These are phyloP conservation scores for Xylaria palmicola DNA, from an alignment of 495 filamentous ascomycete species.

Conservation along the genomic window DNA sequence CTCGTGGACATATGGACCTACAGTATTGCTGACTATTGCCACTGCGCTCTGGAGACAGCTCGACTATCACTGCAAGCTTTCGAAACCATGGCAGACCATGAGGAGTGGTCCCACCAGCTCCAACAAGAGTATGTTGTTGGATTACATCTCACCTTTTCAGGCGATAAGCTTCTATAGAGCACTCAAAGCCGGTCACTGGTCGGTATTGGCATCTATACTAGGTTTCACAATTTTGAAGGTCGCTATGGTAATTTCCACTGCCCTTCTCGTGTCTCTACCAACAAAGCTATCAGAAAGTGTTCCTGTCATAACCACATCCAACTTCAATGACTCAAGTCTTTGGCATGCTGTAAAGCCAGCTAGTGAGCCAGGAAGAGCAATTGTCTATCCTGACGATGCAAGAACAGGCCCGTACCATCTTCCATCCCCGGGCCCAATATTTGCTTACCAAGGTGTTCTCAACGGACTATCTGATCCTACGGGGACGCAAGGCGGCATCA, in stretches of 20 bases:
- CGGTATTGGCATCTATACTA: not conserved
- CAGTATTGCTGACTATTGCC: slow-evolving; percentile 22
- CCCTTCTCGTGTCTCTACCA: not conserved
- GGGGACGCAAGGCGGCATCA: not conserved
- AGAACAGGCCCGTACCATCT: not conserved
- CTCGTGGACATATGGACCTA: slow-evolving; percentile 32
- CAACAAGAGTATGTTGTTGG: slow-evolving; percentile 21
- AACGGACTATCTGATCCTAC: not conserved
- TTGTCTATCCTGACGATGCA: too few relatives aligned
- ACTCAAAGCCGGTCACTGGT: not conserved
- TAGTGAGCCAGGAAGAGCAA: too few relatives aligned
- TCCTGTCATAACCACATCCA: too few relatives aligned
- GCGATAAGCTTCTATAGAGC: not conserved
- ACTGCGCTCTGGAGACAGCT: slow-evolving; percentile 28
- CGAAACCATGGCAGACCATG: slow-evolving; percentile 31
- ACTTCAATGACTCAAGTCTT: too few relatives aligned
- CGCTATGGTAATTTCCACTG: not conserved
- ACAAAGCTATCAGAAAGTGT: not conserved
- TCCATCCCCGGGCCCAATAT: not conserved
- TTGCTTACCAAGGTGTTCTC: not conserved
- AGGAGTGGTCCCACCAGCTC: slow-evolving; percentile 9
- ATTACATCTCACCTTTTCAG: slow-evolving; percentile 17
- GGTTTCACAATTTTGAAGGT: not conserved
- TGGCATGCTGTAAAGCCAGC: too few relatives aligned
- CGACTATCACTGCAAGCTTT: slow-evolving; percentile 29